Percentiles rank a stretch among this genome's conserved stretches.
These are phyloP conservation scores for Aspergillus chevalieri DNA, from an alignment of 2,329 filamentous ascomycete genomes.

Conservation along the genomic window DNA sequence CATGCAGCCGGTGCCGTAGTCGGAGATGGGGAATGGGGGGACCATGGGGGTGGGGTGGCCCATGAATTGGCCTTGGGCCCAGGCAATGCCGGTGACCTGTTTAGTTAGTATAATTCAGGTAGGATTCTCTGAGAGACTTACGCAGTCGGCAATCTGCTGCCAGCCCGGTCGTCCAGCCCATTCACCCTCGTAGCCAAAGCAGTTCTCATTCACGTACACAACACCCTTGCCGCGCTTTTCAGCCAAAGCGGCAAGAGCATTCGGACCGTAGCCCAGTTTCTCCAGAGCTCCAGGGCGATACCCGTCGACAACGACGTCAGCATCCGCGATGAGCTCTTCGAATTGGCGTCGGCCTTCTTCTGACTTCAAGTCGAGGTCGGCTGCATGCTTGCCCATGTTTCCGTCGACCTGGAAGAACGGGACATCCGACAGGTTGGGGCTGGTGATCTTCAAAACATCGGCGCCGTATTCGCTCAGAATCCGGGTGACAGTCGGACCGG, in stretches of 20 bases:
- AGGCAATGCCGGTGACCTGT: conserved; percentile 37
- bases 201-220: conserved; percentile 68
- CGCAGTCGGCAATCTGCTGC: conserved; percentile 67
- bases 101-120: neutral
- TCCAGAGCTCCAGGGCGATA: conserved; percentile 63
- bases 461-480: conserved; percentile 71
- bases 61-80: conserved; percentile 40
- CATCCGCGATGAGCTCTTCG: conserved; percentile 54
- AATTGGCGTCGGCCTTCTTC: conserved; percentile 50
- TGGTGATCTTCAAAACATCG: conserved; percentile 66
- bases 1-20: conserved; percentile 67
- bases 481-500: conserved; percentile 65
- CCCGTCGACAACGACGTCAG: conserved; percentile 63
- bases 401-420: conserved; percentile 69
- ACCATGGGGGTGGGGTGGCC: conserved; percentile 33
- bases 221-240: conserved; percentile 55
- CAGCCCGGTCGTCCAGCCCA: conserved; percentile 62
- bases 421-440: conserved; percentile 60
- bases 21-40: conserved; percentile 48
- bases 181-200: conserved; percentile 60
- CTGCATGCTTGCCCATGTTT: conserved; percentile 65
- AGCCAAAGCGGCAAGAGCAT: conserved; percentile 49
- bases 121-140: conserved; percentile 27
- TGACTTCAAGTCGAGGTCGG: conserved; percentile 59
- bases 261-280: conserved; percentile 57